phyloP scores from a whole-genome alignment of 441 rosid species.

The Macaranga tanarius region DNA sequence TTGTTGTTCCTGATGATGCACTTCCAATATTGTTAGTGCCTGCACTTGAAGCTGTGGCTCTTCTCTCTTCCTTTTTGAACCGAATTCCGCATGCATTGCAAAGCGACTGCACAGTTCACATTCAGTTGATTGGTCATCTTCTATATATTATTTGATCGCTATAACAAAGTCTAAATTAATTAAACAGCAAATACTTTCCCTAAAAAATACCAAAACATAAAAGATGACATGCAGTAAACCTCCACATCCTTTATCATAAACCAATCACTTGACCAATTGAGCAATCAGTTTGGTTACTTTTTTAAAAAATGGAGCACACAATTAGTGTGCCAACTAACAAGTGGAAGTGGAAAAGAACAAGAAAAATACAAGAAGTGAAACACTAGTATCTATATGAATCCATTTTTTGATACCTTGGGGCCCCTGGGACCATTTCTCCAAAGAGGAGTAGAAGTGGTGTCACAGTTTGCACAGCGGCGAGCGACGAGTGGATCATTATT shows the following conservation, averaged over 20 bases:
- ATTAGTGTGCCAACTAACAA: no score
- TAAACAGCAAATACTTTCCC: no score
- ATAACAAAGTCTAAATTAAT: no score
- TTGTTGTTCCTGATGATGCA: constrained; percentile 30
- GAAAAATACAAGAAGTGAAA: no score
- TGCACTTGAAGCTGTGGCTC: constrained; percentile 69
- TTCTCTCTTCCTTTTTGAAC: constrained; percentile 95
- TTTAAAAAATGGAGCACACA: no score
- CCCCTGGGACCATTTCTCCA: constrained; percentile 99
- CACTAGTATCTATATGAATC: neutral
- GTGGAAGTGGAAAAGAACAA: no score
- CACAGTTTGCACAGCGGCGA: constrained; percentile 98
- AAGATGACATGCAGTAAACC: no score
- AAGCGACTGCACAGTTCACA: constrained; percentile 53
- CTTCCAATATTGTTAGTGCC: constrained; percentile 19
- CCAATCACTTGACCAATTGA: no score
- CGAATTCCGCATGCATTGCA: constrained; percentile 99
- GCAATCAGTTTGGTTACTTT: no score
- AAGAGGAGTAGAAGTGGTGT: constrained; percentile 95
- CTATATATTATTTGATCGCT: no score
- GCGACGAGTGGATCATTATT: constrained; percentile 55
- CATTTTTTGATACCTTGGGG: constrained; percentile 63
- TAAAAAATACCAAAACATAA: no score
- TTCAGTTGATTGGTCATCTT: neutral
- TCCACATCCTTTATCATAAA: no score